Conservation (phyloP, 768 basidiomycete genomes). For the Boletellus emodensis region DNA sequence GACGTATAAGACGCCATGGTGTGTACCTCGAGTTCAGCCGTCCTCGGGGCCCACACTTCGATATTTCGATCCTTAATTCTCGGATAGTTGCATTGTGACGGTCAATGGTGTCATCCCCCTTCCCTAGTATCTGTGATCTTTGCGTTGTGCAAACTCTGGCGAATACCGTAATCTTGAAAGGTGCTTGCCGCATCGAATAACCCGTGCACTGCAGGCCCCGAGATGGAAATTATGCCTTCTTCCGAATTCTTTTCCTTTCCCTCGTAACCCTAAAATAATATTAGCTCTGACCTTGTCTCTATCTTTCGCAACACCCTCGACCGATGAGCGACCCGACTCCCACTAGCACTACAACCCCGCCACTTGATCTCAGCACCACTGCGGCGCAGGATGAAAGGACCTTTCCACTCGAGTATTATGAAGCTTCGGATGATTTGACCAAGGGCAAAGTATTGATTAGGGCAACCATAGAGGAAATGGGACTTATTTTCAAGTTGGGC, state of each 20-base stretch:
- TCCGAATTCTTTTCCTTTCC: neutral
- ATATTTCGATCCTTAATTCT: no score
- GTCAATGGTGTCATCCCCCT: no score
- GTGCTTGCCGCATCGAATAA: no score
- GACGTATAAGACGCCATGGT: neutral
- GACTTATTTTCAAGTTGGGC: neutral
- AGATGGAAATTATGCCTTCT: no score
- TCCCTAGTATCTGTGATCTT: no score
- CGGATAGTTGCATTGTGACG: no score
- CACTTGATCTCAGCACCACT: slow-evolving; percentile 1
- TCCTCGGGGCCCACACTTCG: no score
- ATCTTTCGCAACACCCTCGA: neutral
- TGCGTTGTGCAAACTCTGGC: no score
- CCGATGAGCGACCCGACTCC: neutral
- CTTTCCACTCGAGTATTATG: slow-evolving; percentile 8
- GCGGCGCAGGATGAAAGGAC: neutral
- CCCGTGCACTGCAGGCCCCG: no score
- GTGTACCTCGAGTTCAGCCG: no score
- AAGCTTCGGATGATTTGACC: neutral
- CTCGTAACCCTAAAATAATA: neutral
- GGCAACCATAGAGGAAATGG: slow-evolving; percentile 9
- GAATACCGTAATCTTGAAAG: no score
- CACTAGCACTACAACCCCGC: neutral
- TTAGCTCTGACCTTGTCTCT: neutral
- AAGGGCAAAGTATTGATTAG: slow-evolving; percentile 1